Evolutionary conservation across 768 basidiomycete genomes (phyloP), one percentile per base, ranked within the genome.

Genomic region (Chalciporus pseudorubinellus): DNA sequence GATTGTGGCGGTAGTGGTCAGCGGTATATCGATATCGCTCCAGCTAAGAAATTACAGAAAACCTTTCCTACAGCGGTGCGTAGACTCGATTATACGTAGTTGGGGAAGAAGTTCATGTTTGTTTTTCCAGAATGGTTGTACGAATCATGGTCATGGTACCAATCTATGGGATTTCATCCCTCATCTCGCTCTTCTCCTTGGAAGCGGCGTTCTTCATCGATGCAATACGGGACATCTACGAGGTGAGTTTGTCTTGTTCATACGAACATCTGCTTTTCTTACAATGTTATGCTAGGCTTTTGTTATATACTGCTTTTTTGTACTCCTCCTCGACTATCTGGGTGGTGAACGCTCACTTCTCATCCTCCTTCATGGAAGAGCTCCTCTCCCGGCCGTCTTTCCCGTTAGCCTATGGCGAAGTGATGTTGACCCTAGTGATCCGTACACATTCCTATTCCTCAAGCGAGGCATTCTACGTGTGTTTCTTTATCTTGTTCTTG

Each of bases 91-190:
- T 34, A 11, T n/a, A 9, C 38, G 12, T 16, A 3, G 3, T 14
- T 40, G 2, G 19, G 36, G 4, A 13, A 38, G 6, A 19, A 24
- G 72, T 59, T 47, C 29, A 50, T 39, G 2, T 6, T 19, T 20
- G 3, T 20, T 14, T 18, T 40, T 28, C 6, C 9, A 89, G 95
- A 57, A 89, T 91, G 81, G 94, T 95, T 44, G 79, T 97, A 39
- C 81, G 97, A 42, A 97, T 98, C 65, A 93, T 98, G 89, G 56
- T 98, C 59, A 98, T 98, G 94, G 91, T 91, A 6, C 95, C 95
- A 0, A 74, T 98, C 24, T 98, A 99, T 67, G 92, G 84, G 1
- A 75, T 98, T 24, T 80, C 97, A 0, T 94, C 92, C 4, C 75
- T 98, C 58, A 92, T 98, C 55, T 92, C 95, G 0, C 76, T 99